Base-by-base conservation (phyloP, 805 yeast species). In the Saccharomycopsis fermentans region DNA sequence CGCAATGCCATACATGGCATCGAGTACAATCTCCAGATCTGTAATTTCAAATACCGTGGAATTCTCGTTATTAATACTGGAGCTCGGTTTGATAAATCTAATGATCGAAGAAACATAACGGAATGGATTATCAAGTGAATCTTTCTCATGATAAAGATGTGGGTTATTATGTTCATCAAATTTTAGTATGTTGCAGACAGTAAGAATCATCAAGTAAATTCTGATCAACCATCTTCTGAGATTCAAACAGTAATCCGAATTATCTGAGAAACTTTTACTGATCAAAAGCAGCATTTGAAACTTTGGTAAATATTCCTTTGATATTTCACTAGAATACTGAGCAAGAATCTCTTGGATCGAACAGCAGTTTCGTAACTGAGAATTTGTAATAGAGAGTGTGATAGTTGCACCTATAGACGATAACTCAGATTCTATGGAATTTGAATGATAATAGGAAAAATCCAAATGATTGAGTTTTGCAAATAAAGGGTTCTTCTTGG, bases 1-100 rank as follows among this genome's bases (percentile, higher is more conserved):
- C 62, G 86, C 87, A 56, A 91, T 74, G 0, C 91, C 80, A 60
- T 82, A 80, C 55, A 84, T 69, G 1, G 92, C 87, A 48, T 83
- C 78, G 50, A 78, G 70, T 2, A 43, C 50, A 24, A 29, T 21
- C 19, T 32, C 54, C 39, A 29, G 39, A 29, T 34, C 36, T 51
- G 39, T 21, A 17, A 32, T 51, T 27, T 51, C 54, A 29, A 51
- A 51, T 6, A 51, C 54, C 19, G 27, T 27, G 8, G 77, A 73
- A 61, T 78, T 79, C 58, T 81, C 26, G 29, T 26, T 21, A 26
- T 21, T 21, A 21, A 24, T 4, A 43, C 24, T 43, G 26, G 27
- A 6, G 12, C n/a, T 43, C 12, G 90, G 84, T 51, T 83, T 81
- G n/a, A 88, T 76, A 57, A 90, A 73, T 53, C 84, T 94, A 37